A percentile compares a stretch with the other conserved stretches of the same genome.
Evolutionary conservation across 352 stramenopile genomes (phyloP).

Genomic region (Pythium oligandrum): DNA sequence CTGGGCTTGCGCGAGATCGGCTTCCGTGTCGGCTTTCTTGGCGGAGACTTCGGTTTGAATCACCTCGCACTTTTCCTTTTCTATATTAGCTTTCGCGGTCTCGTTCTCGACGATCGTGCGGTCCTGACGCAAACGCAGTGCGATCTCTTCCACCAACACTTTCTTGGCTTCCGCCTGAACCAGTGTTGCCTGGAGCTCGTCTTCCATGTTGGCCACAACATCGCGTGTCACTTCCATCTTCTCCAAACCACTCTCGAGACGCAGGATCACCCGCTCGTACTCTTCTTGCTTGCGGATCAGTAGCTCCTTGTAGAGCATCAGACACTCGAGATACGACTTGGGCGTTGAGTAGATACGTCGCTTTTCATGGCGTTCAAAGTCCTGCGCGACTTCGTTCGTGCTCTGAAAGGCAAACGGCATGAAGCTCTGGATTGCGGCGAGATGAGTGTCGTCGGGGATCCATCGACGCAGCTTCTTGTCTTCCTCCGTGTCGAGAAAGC

Average conservation of each 20-base stretch:
- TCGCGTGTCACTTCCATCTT: constrained; percentile 89
- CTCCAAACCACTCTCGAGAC: constrained; percentile 84
- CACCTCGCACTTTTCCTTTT: constrained; percentile 87
- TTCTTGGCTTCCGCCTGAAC: constrained; percentile 92
- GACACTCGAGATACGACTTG: constrained; percentile 91
- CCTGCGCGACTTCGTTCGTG: constrained; percentile 82
- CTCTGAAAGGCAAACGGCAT: constrained; percentile 91
- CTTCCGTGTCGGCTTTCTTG: constrained; percentile 86
- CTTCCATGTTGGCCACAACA: constrained; percentile 90
- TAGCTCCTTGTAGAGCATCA: constrained; percentile 82
- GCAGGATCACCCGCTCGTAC: constrained; percentile 61
- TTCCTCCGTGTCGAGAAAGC: constrained; percentile 62
- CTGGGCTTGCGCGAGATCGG: constrained; percentile 64
- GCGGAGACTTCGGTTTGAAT: constrained; percentile 90
- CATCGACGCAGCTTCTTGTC: constrained; percentile 13
- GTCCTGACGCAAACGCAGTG: constrained; percentile 85
- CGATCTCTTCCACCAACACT: constrained; percentile 90
- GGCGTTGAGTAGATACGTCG: constrained; percentile 90
- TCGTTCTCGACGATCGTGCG: constrained; percentile 92
- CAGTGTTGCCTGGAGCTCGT: constrained; percentile 86
- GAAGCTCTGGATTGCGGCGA: constrained; percentile 85
- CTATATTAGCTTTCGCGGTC: constrained; percentile 86
- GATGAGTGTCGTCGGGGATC: constrained; percentile 36
- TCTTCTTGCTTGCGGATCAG: constrained; percentile 59
- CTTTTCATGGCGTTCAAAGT: constrained; percentile 79